Percentiles rank a stretch among this genome's conserved stretches.
Evolutionary conservation across 192 early-diverging fungal species (phyloP).

Genomic region (Coemansia sp.): DNA sequence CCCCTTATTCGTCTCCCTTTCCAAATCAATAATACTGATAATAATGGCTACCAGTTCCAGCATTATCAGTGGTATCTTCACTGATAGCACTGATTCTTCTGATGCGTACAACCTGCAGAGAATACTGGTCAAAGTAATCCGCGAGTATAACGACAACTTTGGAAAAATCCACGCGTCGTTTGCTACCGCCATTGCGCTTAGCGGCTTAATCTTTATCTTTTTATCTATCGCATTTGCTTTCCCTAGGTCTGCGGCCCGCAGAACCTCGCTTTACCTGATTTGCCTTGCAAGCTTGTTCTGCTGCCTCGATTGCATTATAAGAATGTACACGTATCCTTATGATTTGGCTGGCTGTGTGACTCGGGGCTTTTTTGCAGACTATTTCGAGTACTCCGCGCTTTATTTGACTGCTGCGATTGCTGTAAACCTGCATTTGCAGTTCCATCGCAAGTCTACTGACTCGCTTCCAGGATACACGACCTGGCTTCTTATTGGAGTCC

Average conservation of each 20-base stretch:
- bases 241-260: background rate
- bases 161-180: background rate
- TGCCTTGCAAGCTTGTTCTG: background rate
- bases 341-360: background rate
- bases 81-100: background rate
- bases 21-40: no score
- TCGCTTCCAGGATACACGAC: background rate
- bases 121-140: background rate
- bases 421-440: background rate
- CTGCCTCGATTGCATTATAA: background rate
- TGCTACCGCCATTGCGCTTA: background rate
- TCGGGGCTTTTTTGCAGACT: background rate
- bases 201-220: background rate
- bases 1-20: no score
- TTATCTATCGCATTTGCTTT: background rate
- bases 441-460: background rate
- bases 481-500: background rate
- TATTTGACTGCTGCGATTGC: background rate
- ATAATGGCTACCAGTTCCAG: no score
- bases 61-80: background rate
- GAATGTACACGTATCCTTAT: background rate
- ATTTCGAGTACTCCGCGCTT: background rate
- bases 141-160: background rate
- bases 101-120: background rate
- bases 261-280: background rate